Percentiles rank a stretch among this genome's conserved stretches.
Conservation (phyloP, 495 filamentous ascomycete species). For the Chlorociboria aeruginascens region DNA sequence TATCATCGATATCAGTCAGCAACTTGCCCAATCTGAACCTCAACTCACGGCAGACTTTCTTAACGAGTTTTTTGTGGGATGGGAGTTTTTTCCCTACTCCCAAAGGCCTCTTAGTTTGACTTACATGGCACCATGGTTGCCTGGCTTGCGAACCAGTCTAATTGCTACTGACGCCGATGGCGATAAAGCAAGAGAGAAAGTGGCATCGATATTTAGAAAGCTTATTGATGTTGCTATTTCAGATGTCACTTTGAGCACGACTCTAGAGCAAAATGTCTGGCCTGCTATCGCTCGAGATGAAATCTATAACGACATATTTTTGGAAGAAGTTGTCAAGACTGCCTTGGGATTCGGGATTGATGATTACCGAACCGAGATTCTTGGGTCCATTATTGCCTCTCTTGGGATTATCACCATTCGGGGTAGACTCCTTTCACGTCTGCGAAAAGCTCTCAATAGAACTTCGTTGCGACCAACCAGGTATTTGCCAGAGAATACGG, state of each 20-base stretch:
- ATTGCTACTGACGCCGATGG: conserved; percentile 42
- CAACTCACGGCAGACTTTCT: conserved; percentile 55
- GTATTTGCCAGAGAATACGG: conserved; percentile 46
- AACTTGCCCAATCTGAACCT: conserved; percentile 46
- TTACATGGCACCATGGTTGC: conserved; percentile 57
- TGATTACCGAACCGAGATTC: conserved; percentile 43
- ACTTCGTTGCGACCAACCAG: conserved; percentile 49
- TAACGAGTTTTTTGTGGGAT: conserved; percentile 57
- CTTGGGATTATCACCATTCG: conserved; percentile 50
- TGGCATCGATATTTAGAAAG: conserved; percentile 47
- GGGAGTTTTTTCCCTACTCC: conserved; percentile 50
- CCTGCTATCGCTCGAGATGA: conserved; percentile 50
- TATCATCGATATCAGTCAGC: conserved; percentile 49
- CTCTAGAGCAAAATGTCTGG: conserved; percentile 48
- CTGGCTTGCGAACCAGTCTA: conserved; percentile 41
- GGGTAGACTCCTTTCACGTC: conserved; percentile 45
- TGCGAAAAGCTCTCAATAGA: conserved; percentile 51
- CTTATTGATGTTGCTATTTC: conserved; percentile 47
- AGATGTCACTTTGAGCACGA: conserved; percentile 42
- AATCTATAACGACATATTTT: conserved; percentile 45
- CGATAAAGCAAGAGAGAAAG: conserved; percentile 48
- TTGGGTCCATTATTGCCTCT: conserved; percentile 46
- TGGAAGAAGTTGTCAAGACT: conserved; percentile 50
- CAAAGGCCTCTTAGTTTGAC: conserved; percentile 50
- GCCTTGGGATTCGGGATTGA: conserved; percentile 42